Conservation (phyloP, 768 basidiomycete genomes). For the Dacryopinax spathularia region DNA sequence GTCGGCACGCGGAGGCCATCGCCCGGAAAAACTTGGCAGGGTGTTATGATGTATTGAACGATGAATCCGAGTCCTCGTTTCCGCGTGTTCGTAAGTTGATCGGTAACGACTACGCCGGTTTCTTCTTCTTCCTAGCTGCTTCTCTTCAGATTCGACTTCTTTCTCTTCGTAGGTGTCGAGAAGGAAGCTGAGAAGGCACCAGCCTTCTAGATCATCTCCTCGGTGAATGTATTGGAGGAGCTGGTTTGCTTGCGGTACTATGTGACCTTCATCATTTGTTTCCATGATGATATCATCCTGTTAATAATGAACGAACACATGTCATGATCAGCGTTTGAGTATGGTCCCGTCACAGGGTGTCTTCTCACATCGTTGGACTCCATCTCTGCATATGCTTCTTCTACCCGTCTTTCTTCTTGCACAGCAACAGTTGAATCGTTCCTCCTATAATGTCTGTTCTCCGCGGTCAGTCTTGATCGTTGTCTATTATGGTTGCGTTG, state of each 20-base stretch:
- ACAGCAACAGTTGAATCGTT: neutral
- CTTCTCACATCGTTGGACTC: too few species aligned
- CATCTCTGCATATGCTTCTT: too few species aligned
- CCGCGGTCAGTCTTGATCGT: too few species aligned
- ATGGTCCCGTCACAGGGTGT: too few species aligned
- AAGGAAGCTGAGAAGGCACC: neutral
- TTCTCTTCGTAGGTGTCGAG: neutral
- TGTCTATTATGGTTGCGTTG: too few species aligned
- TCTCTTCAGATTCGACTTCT: neutral
- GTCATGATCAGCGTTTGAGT: constrained; percentile 18
- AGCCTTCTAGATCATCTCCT: neutral
- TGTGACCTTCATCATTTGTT: neutral
- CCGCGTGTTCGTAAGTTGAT: neutral
- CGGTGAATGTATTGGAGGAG: neutral
- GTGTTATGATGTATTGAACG: neutral
- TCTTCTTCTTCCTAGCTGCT: neutral
- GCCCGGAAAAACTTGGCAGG: neutral
- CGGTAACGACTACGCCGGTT: neutral
- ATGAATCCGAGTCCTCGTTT: neutral
- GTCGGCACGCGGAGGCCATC: neutral
- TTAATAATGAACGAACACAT: constrained; percentile 8
- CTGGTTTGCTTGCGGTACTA: neutral
- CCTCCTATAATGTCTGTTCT: too few species aligned
- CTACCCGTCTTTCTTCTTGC: too few species aligned
- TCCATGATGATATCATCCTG: neutral